Percentiles rank a stretch among this genome's conserved stretches.
phyloP scores from a whole-genome alignment of 2,329 filamentous ascomycete species.

The Phialophora expanda region DNA sequence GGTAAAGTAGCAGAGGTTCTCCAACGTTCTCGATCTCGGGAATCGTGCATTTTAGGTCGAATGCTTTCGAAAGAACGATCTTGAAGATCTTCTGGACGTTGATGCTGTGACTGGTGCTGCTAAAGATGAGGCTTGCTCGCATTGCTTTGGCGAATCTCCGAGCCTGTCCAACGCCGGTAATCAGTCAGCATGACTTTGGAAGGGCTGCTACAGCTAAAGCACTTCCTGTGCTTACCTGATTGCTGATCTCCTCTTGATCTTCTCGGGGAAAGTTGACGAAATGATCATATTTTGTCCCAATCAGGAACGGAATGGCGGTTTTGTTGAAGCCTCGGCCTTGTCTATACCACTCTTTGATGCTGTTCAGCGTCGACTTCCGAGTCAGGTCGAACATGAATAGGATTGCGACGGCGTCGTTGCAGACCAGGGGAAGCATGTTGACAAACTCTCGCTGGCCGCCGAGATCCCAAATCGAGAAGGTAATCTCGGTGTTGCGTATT shows the following conservation, averaged over 20 bases:
- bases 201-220: not conserved
- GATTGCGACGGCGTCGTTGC: slow-evolving; percentile 97
- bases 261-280: slow-evolving; percentile 98
- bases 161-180: slow-evolving; percentile 62
- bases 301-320: slow-evolving; percentile 96
- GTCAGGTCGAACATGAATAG: slow-evolving; percentile 99
- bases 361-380: slow-evolving; percentile 96
- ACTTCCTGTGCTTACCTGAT: slow-evolving; percentile 67
- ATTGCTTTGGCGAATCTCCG: slow-evolving; percentile 97
- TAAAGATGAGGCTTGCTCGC: slow-evolving; percentile 97
- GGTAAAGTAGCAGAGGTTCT: slow-evolving; percentile 91
- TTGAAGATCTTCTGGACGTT: slow-evolving; percentile 99
- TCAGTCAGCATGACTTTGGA: not conserved
- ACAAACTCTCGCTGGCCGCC: slow-evolving; percentile 98
- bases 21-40: slow-evolving; percentile 98
- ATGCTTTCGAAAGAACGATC: slow-evolving; percentile 97
- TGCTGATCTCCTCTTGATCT: slow-evolving; percentile 97
- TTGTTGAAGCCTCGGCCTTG: slow-evolving; percentile 99
- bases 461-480: slow-evolving; percentile 98
- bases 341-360: slow-evolving; percentile 99
- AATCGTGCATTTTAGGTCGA: slow-evolving; percentile 98
- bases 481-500: slow-evolving; percentile 99
- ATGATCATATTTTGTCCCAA: slow-evolving; percentile 98
- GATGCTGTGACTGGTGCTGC: slow-evolving; percentile 98
- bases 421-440: slow-evolving; percentile 99